Base-by-base conservation (phyloP, 148 eudicot genomes). In the Rheum nobile region DNA sequence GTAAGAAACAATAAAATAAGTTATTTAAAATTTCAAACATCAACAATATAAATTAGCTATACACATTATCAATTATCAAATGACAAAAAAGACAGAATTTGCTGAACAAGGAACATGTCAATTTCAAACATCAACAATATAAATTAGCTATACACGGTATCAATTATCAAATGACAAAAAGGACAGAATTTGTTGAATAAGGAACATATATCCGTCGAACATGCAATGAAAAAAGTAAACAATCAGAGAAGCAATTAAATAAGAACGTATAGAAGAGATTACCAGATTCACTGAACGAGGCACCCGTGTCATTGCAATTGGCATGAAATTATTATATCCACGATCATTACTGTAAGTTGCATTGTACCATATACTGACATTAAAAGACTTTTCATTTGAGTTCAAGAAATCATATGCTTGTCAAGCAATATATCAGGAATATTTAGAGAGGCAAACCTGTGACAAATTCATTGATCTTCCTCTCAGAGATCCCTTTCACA, bases 381-480 rank as follows among this genome's bases (percentile, higher is more conserved):
- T 91, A 72, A 84, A 90, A 39, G 80, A 86, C 74, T 80, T 84
- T 47, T 21, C 26, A 61, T 85, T 80, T 48, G 98, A 82, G 80
- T 91, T 81, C 77, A 84, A 80, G 78, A 95, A 85, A 87, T 95
- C 98, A 78, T 90, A 95, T 21, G 91, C 98, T n/a, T 95, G 96
- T 71, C 28, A 65, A 73, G 69, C 61, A 65, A 65, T 65, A 31
- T 14, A 39, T 22, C 50, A 71, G 73, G 73, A 2, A 73, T 54
- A 13, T 63, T 21, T 71, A 26, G 22, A 42, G 38, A 41, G 7
- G 77, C 73, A 44, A 75, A 94, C 98, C 98, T 87, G 96, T 86
- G 34, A 84, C 78, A 48, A 88, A 79, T 80, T 94, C 98, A 81
- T 89, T 91, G 17, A 80, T 94, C 79, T 75, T 80, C 71, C 79